phyloP scores from a whole-genome alignment of 106 monocot species.

The Chionographis japonica region DNA sequence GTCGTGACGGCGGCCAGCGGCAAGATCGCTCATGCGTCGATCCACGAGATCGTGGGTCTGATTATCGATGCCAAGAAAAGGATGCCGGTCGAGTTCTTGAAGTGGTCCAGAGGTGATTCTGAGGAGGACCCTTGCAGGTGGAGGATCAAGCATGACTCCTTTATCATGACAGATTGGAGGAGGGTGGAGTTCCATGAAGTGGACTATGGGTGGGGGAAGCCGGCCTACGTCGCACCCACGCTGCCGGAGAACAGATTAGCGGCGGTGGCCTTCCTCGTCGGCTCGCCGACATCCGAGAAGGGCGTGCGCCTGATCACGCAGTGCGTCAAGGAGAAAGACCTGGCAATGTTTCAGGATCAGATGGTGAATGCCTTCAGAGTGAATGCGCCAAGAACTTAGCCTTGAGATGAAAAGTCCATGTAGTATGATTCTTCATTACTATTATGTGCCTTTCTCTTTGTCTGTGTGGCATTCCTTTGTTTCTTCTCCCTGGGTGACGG shows the following conservation, averaged over 20 bases:
- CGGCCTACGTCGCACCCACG: not conserved
- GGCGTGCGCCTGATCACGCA: not conserved
- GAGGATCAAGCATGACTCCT: not conserved
- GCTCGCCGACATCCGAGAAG: not conserved
- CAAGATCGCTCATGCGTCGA: not conserved
- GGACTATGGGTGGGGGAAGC: conserved; percentile 2
- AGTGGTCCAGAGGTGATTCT: too few relatives aligned
- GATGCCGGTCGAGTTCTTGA: not conserved
- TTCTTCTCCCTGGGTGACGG: too few relatives aligned
- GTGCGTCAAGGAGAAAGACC: conserved; percentile 2
- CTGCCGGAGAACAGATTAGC: not conserved
- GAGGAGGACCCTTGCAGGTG: not conserved
- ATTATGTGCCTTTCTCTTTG: too few relatives aligned
- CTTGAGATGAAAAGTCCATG: too few relatives aligned
- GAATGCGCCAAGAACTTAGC: too few relatives aligned
- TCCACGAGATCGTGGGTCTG: not conserved
- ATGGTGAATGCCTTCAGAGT: not conserved
- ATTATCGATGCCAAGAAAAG: not conserved
- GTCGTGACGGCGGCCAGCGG: not conserved
- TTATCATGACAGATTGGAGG: conserved; percentile 1
- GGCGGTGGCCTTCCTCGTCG: not conserved
- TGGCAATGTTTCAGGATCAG: not conserved
- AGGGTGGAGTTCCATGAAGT: not conserved
- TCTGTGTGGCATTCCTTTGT: too few relatives aligned
- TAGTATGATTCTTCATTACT: too few relatives aligned